Evolutionary conservation across 2,329 filamentous ascomycete genomes (phyloP).

Genomic region (Periconia macrospinosa): DNA sequence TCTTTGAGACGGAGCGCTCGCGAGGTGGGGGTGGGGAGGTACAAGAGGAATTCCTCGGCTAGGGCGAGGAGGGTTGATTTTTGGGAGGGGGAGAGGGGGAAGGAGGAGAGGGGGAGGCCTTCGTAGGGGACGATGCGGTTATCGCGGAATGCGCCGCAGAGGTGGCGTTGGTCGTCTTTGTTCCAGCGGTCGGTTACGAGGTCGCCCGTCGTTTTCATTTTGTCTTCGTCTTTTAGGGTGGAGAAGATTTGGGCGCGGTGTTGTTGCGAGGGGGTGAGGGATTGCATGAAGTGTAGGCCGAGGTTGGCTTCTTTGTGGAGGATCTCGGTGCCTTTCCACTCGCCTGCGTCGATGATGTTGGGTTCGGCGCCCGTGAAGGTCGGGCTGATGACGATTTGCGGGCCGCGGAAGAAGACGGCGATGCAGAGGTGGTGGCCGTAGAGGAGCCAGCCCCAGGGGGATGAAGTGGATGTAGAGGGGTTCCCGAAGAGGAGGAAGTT

Average conservation of each 20-base stretch:
- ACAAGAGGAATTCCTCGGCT: conserved; percentile 67
- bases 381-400: conserved; percentile 69
- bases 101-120: conserved; percentile 59
- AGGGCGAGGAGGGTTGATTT: conserved; percentile 61
- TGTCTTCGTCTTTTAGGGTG: conserved; percentile 60
- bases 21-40: conserved; percentile 62
- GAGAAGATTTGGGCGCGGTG: conserved; percentile 59
- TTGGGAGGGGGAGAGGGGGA: conserved; percentile 53
- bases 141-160: conserved; percentile 77
- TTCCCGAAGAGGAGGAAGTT: conserved; percentile 73
- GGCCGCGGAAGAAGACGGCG: conserved; percentile 66
- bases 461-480: conserved; percentile 53
- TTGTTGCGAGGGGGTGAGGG: conserved; percentile 53
- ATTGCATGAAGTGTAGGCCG: conserved; percentile 71
- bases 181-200: conserved; percentile 68
- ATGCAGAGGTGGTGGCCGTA: conserved; percentile 81
- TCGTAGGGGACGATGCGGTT: conserved; percentile 76
- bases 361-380: conserved; percentile 83
- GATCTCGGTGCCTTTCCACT: conserved; percentile 65
- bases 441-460: conserved; percentile 72
- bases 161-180: conserved; percentile 75
- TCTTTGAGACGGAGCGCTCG: conserved; percentile 59
- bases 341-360: conserved; percentile 69
- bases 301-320: conserved; percentile 65
- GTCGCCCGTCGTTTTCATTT: conserved; percentile 60